Evolutionary conservation across 2,329 filamentous ascomycete genomes (phyloP).

Genomic region (Monosporascus cannonballus): DNA sequence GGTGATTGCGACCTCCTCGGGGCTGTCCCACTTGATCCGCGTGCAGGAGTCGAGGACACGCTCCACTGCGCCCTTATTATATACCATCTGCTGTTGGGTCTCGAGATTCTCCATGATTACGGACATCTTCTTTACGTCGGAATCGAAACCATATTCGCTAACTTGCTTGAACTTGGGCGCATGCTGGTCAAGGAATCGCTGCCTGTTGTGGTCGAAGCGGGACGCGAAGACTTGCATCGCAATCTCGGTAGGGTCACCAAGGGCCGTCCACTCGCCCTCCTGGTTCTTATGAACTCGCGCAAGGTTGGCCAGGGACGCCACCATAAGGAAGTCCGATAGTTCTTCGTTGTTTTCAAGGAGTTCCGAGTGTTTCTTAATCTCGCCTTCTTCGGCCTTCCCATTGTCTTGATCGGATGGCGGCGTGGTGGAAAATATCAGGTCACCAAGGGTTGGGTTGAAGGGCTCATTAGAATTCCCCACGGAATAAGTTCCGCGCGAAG

Average conservation of each 20-base stretch:
- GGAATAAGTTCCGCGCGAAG: slow-evolving; percentile 49
- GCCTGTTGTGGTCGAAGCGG: slow-evolving; percentile 57
- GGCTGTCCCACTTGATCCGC: slow-evolving; percentile 30
- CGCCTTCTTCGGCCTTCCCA: slow-evolving; percentile 21
- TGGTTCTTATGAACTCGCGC: slow-evolving; percentile 38
- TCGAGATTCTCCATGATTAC: slow-evolving; percentile 51
- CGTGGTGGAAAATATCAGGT: slow-evolving; percentile 32
- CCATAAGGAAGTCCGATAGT: slow-evolving; percentile 49
- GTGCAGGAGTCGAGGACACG: slow-evolving; percentile 57
- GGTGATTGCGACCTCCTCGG: slow-evolving; percentile 33
- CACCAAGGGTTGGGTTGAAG: slow-evolving; percentile 49
- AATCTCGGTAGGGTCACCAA: slow-evolving; percentile 64
- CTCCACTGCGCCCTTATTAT: slow-evolving; percentile 63
- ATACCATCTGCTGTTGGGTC: slow-evolving; percentile 26
- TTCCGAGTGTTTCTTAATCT: slow-evolving; percentile 18
- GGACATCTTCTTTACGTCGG: slow-evolving; percentile 69
- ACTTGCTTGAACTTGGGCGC: slow-evolving; percentile 47
- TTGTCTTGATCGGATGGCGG: slow-evolving; percentile 27
- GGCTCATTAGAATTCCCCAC: slow-evolving; percentile 51
- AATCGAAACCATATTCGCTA: slow-evolving; percentile 66
- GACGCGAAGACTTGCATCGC: slow-evolving; percentile 67
- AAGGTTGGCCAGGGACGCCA: slow-evolving; percentile 52
- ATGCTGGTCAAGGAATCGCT: slow-evolving; percentile 42
- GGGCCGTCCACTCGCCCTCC: slow-evolving; percentile 48
- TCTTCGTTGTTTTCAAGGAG: slow-evolving; percentile 36